Evolutionary conservation across 2,329 filamentous ascomycete species (phyloP).

Genomic region (Pseudocercospora cruenta): DNA sequence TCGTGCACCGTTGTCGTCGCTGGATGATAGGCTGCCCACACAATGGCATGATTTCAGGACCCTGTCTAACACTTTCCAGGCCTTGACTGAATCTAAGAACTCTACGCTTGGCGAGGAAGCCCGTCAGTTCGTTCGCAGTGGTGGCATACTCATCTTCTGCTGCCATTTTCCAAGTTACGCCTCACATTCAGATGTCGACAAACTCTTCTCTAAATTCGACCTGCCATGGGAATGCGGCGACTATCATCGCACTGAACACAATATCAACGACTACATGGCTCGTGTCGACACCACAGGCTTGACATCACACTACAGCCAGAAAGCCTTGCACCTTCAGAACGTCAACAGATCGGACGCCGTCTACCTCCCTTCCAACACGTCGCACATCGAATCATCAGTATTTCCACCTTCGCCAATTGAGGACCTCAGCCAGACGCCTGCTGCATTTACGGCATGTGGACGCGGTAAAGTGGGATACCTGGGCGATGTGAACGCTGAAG

Average conservation of each 20-base stretch:
- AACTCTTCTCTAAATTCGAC: constrained; percentile 24
- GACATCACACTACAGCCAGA: constrained; percentile 26
- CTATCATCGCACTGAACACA: constrained; percentile 29
- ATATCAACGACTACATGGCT: constrained; percentile 21
- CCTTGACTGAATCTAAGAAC: constrained; percentile 19
- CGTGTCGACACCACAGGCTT: constrained; percentile 17
- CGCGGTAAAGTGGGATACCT: constrained; percentile 26
- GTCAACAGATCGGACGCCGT: constrained; percentile 23
- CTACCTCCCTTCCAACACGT: constrained; percentile 23
- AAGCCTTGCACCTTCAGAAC: constrained; percentile 26
- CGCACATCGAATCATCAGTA: constrained; percentile 24
- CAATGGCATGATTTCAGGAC: not conserved
- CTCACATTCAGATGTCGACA: constrained; percentile 12
- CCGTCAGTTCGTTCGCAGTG: constrained; percentile 23
- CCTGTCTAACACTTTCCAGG: constrained; percentile 8
- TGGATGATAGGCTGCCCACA: not conserved
- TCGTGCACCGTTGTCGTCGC: not conserved
- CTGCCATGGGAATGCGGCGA: constrained; percentile 28
- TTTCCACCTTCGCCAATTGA: constrained; percentile 19
- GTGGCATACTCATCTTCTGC: constrained; percentile 28
- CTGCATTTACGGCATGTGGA: constrained; percentile 21
- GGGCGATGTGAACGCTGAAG: constrained; percentile 28
- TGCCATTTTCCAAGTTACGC: constrained; percentile 25
- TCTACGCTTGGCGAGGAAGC: constrained; percentile 21
- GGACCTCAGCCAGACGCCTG: constrained; percentile 27